Evolutionary conservation across 352 stramenopile genomes (phyloP), one percentile per base, ranked within the genome.

Genomic region (Pythium utonaiense): DNA sequence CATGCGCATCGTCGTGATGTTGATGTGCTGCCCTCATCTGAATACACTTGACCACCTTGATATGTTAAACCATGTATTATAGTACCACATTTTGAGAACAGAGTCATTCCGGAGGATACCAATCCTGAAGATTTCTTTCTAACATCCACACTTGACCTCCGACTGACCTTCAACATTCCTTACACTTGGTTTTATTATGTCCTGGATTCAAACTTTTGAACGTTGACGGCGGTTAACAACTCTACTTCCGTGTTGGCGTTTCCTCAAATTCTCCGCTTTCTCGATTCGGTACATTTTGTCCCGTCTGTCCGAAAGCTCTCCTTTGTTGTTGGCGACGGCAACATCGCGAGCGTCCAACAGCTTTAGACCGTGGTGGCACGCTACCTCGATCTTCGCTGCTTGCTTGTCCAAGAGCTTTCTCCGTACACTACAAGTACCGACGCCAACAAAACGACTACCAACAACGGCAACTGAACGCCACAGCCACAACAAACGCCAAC

Each of bases 171-270:
- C 33, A 67, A 67, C 60, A 22, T 33, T 28, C 59, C 1, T n/a
- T 58, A 9, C 36, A 70, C 51, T 70, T 59, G 57, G 25, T 40
- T 40, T 52, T 6, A 54, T 31, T 62, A 55, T 68, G 22, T 0
- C 16, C n/a, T 6, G 10, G 21, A 59, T 65, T 70, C 53, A 58
- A 70, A 70, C 22, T 13, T 70, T 64, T 70, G 63, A 65, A 70
- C 1, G 63, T 65, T 70, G 19, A 53, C 19, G 47, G 61, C 17
- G 48, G 61, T 68, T 68, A 63, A 59, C 21, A 5, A 22, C 22
- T 38, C 40, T 47, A 17, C 17, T 47, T 27, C 14, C 36, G 19
- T 21, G 36, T 44, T 44, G 36, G 36, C 17, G 27, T 49, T 17
- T 30, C 36, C 21, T 55, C 21, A 36, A 48, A 33, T 38, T 60